These are phyloP conservation scores for Graphilbum ipis-grandicollis DNA, from an alignment of 2,329 filamentous ascomycete species.

Conservation along the genomic window DNA sequence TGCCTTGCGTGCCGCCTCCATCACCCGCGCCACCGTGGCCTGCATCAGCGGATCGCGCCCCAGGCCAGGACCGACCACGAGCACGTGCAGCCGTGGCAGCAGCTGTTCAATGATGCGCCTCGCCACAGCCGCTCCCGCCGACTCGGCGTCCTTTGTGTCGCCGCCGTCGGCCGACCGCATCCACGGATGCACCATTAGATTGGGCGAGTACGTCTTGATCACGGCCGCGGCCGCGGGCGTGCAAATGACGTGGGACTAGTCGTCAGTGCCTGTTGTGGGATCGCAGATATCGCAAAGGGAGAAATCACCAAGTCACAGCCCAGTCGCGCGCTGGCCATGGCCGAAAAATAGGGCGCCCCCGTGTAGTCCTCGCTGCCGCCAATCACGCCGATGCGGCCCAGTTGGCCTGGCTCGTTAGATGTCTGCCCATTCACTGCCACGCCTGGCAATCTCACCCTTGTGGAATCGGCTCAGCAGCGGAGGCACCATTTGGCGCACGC, in stretches of 20 bases:
- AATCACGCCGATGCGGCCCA: slow-evolving; percentile 83
- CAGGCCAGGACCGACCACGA: slow-evolving; percentile 84
- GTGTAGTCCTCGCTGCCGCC: slow-evolving; percentile 94
- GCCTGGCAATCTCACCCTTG: slow-evolving; percentile 50
- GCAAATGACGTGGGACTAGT: slow-evolving; percentile 82
- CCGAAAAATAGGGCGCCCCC: slow-evolving; percentile 93
- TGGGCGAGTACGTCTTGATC: slow-evolving; percentile 95
- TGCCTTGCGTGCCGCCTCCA: slow-evolving; percentile 56
- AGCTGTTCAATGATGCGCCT: slow-evolving; percentile 55
- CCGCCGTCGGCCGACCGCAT: slow-evolving; percentile 57
- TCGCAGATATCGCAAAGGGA: too few species aligned
- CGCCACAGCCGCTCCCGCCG: slow-evolving; percentile 46
- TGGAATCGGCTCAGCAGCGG: slow-evolving; percentile 93
- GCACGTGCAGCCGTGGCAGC: slow-evolving; percentile 73
- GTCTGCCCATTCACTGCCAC: neutral
- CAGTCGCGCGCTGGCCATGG: slow-evolving; percentile 83
- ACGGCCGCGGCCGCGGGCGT: slow-evolving; percentile 73
- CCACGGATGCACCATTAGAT: slow-evolving; percentile 94
- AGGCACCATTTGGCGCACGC: slow-evolving; percentile 78
- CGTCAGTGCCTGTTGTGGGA: too few species aligned
- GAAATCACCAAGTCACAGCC: slow-evolving; percentile 68
- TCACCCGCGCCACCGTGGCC: slow-evolving; percentile 61
- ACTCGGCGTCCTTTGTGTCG: slow-evolving; percentile 10
- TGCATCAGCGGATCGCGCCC: slow-evolving; percentile 85
- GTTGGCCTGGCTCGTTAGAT: slow-evolving; percentile 45